Conservation (phyloP, 2,329 filamentous ascomycete species). For the Hypoxylon sp. region DNA sequence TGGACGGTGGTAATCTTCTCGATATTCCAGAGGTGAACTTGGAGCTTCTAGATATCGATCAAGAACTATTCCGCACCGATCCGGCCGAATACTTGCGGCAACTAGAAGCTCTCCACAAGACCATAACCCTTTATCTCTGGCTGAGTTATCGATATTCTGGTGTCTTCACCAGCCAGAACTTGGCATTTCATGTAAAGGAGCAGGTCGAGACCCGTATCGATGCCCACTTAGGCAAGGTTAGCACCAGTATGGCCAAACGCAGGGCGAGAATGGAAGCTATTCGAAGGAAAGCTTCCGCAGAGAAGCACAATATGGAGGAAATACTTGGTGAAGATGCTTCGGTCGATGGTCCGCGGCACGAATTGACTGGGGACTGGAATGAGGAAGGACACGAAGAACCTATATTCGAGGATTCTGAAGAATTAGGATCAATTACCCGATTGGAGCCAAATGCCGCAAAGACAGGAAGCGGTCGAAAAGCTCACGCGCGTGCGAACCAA, state of each 20-base stretch:
- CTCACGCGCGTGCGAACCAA: background rate
- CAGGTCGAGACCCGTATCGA: slow-evolving; percentile 82
- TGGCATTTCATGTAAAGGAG: slow-evolving; percentile 81
- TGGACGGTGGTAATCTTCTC: slow-evolving; percentile 72
- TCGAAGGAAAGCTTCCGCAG: slow-evolving; percentile 36
- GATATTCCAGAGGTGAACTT: slow-evolving; percentile 76
- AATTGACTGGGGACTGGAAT: slow-evolving; percentile 46
- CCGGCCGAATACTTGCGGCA: slow-evolving; percentile 67
- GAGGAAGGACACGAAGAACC: slow-evolving; percentile 50
- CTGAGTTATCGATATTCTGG: slow-evolving; percentile 87
- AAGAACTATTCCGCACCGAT: slow-evolving; percentile 48
- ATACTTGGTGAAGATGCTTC: slow-evolving; percentile 36
- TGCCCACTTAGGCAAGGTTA: slow-evolving; percentile 66
- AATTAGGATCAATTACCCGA: slow-evolving; percentile 34
- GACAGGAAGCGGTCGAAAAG: background rate
- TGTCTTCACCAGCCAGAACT: slow-evolving; percentile 76
- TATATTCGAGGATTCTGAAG: slow-evolving; percentile 40
- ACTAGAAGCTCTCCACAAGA: slow-evolving; percentile 82
- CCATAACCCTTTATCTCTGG: slow-evolving; percentile 89
- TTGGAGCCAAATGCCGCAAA: background rate
- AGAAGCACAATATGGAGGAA: slow-evolving; percentile 30
- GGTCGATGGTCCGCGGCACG: slow-evolving; percentile 18
- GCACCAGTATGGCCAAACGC: slow-evolving; percentile 50
- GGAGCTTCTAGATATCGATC: slow-evolving; percentile 74
- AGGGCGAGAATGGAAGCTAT: slow-evolving; percentile 44